Base-by-base conservation (phyloP, 805 yeast genomes). In the Saturnispora ahearnii region DNA sequence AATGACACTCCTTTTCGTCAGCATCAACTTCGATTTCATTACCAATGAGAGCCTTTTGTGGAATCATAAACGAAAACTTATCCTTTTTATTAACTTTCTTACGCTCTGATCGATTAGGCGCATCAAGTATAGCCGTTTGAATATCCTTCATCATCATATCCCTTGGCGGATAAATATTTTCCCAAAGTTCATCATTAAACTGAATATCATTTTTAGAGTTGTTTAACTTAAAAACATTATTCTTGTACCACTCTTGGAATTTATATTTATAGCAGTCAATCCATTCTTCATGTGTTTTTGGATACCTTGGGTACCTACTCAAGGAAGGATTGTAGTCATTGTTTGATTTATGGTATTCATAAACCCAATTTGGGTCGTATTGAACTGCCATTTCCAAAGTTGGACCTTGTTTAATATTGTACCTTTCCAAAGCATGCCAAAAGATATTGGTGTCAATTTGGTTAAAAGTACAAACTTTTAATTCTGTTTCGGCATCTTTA, bases 351-450 rank as follows among this genome's bases (percentile, higher is more conserved):
- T 43, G 34, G 13, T 44, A 43, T 21, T 51, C 24, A 41, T 51
- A 54, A 4, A 40, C 45, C 48, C 43, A 54, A 9, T 45, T 15
- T 18, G 48, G 30, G 36, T 43, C 49, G 36, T 41, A 30, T n/a
- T 41, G 11, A 13, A 12, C 28, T 4, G 48, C 55, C 21, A 12
- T 40, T 11, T 44, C 49, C 18, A 54, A 26, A 5, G 37, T 33
- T 26, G 51, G 51, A 2, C 49, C 49, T 30, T 48, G 48, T 28
- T 49, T 44, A 3, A 49, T 31, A 26, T 54, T 54, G 33, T 54
- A 54, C 26, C 48, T 47, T 30, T 38, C 22, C 33, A 48, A 47
- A 7, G 45, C 29, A n/a, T 43, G 33, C 18, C 8, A 30, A 21
- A 48, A 48, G 15, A 29, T 11, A 8, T 3, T 15, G 9, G 30